Conservation (phyloP, 257 asterid genomes). For the Forsythia viridissima region DNA sequence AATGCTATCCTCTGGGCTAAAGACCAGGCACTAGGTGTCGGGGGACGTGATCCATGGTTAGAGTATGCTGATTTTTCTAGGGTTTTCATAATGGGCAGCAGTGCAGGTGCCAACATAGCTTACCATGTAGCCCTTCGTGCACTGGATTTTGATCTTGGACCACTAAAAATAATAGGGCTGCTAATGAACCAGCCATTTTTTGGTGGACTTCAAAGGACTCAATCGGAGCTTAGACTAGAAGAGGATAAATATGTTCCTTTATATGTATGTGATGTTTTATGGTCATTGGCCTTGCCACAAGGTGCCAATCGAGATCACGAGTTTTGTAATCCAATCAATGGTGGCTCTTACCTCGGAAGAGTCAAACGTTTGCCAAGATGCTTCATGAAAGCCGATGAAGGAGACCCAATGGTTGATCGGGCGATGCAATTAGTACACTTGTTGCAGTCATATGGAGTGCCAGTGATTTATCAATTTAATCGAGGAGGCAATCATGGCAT, state of each 20-base stretch:
- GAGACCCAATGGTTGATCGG: conserved; percentile 23
- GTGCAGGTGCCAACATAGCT: conserved; percentile 43
- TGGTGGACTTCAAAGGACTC: conserved; percentile 30
- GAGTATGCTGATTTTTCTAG: conserved; percentile 38
- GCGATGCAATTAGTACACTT: conserved; percentile 7
- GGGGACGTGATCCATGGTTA: conserved; percentile 38
- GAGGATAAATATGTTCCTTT: conserved; percentile 30
- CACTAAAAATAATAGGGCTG: conserved; percentile 28
- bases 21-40: conserved; percentile 27
- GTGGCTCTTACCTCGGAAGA: conserved; percentile 28
- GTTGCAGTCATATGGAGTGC: conserved; percentile 20
- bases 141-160: conserved; percentile 21
- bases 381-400: conserved; percentile 17
- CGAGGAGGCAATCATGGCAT: conserved; percentile 26
- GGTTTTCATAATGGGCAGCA: conserved; percentile 34
- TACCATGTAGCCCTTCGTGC: conserved; percentile 36
- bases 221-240: conserved; percentile 24
- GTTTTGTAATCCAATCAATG: conserved; percentile 38
- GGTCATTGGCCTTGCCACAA: conserved; percentile 32
- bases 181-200: conserved; percentile 36
- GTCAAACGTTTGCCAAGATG: conserved; percentile 30
- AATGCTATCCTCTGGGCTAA: conserved; percentile 34
- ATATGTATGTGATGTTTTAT: conserved; percentile 29
- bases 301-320: conserved; percentile 39
- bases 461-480: conserved; percentile 21